phyloP scores from a whole-genome alignment of 192 early-diverging fungal species.

The Allomyces arbusculus region DNA sequence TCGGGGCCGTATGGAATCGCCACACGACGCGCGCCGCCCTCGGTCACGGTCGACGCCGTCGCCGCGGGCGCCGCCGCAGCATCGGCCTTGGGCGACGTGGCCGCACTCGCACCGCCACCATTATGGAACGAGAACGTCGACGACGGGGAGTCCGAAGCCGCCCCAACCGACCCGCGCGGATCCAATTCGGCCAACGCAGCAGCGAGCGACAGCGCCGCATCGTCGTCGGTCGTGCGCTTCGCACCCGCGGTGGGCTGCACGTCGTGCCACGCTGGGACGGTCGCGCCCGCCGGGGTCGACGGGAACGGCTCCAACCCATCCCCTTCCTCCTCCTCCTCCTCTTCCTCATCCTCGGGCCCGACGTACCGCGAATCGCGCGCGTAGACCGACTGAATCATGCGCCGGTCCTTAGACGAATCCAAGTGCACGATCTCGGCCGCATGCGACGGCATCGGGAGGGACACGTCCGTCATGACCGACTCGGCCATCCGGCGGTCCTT shows the following conservation, averaged over 20 bases:
- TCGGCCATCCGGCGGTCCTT: too few relatives aligned
- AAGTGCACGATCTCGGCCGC: too few relatives aligned
- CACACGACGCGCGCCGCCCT: not conserved
- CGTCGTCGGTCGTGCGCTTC: not conserved
- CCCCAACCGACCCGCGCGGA: not conserved
- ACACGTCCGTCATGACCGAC: too few relatives aligned
- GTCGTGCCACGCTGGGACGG: not conserved
- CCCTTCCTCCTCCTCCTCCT: too few relatives aligned
- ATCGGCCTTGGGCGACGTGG: not conserved
- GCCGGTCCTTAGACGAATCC: too few relatives aligned
- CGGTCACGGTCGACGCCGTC: not conserved
- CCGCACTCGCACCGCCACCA: too few relatives aligned
- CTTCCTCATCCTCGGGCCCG: too few relatives aligned
- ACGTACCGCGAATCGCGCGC: too few relatives aligned
- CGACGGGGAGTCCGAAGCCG: not conserved
- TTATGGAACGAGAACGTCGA: not conserved
- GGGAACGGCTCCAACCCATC: not conserved
- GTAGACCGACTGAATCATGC: too few relatives aligned
- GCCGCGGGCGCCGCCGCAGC: not conserved
- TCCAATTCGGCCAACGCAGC: not conserved
- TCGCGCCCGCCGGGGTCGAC: not conserved
- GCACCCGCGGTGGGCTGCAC: too few relatives aligned
- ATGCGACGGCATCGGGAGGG: too few relatives aligned
- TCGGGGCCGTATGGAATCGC: constrained; percentile 3
- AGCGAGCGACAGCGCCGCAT: not conserved